Evolutionary conservation across 2,329 filamentous ascomycete genomes (phyloP), one percentile per base, ranked within the genome.

Genomic region (Triangularia verruculosa): DNA sequence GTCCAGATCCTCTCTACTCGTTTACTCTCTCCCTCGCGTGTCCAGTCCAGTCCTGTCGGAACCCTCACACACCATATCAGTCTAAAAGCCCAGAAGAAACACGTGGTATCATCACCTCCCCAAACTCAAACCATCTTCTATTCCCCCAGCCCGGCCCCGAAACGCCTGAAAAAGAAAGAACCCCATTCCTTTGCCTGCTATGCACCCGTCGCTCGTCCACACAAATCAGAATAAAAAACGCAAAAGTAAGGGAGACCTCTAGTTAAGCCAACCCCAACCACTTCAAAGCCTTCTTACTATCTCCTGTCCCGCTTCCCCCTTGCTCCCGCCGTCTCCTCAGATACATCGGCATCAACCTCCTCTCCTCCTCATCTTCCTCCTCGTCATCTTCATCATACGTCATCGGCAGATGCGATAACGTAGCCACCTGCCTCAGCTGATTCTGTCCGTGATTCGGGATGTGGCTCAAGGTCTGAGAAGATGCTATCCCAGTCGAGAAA

Each of bases 211-310:
- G 30, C 30, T 12, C 11, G 30, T 11, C 30, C n/a, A n/a, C 24
- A 9, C 4, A 34, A 51, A 20, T 7, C 6, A 58, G 20, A 53
- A 17, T 28, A 57, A 32, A 64, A 47, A 22, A 61, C 43, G 57
- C 24, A 30, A 51, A 56, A 51, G 47, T 55, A 51, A 56, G 25
- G 20, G 34, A 20, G 28, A 60, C 1, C n/a, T n/a, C n/a, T n/a
- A 3, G 17, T 60, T 61, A 71, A 15, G 55, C 64, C 30, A 72
- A n/a, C 6, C 76, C 76, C 51, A 78, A 69, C 74, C 74, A 77
- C 65, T 71, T 75, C 63, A 78, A 62, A 15, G 76, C 76, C 69
- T 78, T 77, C 59, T 61, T 20, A 20, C 63, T 55, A 30, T 61
- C 43, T 12, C 68, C 66, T 57, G 65, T 64, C 7, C 66, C 64